Evolutionary conservation across 1,139 yeast genomes (phyloP).

Genomic region (Blastobotrys capitulatus): DNA sequence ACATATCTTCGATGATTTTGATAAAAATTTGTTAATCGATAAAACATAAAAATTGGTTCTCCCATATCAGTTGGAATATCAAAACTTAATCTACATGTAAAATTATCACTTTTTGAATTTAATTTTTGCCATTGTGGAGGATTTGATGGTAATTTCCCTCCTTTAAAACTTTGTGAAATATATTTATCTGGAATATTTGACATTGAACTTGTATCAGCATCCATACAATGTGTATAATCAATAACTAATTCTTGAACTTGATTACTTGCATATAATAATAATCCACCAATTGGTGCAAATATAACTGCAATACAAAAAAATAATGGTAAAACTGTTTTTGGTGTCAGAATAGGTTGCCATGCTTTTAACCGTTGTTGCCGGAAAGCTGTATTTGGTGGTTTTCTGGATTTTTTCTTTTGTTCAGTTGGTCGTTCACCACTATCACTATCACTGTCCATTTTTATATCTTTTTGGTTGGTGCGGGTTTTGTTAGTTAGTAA

Average conservation of each 20-base stretch:
- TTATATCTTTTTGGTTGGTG: not conserved
- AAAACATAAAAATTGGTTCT: constrained; percentile 73
- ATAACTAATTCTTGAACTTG: constrained; percentile 72
- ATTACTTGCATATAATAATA: constrained; percentile 76
- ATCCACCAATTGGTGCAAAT: constrained; percentile 89
- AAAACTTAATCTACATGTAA: constrained; percentile 64
- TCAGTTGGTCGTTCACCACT: constrained; percentile 25
- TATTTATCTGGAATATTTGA: constrained; percentile 57
- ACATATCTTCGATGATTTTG: constrained; percentile 95
- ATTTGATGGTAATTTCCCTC: constrained; percentile 26
- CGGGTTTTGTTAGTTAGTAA: not conserved
- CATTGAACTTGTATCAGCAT: constrained; percentile 52
- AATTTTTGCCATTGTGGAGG: constrained; percentile 63
- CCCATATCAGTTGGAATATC: constrained; percentile 68
- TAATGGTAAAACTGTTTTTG: constrained; percentile 80
- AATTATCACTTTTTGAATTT: constrained; percentile 36
- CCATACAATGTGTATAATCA: constrained; percentile 74
- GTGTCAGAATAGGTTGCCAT: constrained; percentile 79
- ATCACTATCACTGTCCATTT: constrained; percentile 37
- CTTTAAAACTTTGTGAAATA: constrained; percentile 48
- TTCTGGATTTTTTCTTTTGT: constrained; percentile 32
- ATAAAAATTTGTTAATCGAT: constrained; percentile 75
- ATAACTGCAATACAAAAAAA: constrained; percentile 71
- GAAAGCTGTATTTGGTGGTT: constrained; percentile 42
- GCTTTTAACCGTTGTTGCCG: constrained; percentile 45